Evolutionary conservation across 108 stramenopile genomes (phyloP).

Genomic region (Nannochloropsis gaditana): DNA sequence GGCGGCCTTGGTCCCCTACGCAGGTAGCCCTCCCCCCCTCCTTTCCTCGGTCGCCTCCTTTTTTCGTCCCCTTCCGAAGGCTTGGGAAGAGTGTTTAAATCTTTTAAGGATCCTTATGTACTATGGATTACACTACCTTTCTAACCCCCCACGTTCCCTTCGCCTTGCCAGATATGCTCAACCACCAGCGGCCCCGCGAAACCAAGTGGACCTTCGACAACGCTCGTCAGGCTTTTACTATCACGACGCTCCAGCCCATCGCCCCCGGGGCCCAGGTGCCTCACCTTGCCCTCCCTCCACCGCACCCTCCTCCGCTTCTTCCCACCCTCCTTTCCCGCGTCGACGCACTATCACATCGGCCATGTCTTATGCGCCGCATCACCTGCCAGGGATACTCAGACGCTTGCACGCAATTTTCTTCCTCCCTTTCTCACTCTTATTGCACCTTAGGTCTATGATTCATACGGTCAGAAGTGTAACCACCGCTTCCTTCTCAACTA

Average conservation of each 20-base stretch:
- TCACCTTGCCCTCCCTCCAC: not conserved
- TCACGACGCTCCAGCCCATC: conserved; percentile 65
- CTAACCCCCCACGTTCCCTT: not conserved
- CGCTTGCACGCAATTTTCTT: not conserved
- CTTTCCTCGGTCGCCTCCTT: not conserved
- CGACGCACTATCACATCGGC: no score
- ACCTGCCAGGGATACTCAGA: not conserved
- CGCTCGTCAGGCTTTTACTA: conserved; percentile 86
- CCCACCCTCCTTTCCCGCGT: not conserved
- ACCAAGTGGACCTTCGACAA: conserved; percentile 99
- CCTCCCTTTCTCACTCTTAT: conserved; percentile 31
- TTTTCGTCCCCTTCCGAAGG: not conserved
- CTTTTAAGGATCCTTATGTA: no score
- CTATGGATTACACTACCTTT: not conserved
- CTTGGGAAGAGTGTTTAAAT: no score
- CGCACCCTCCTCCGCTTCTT: not conserved
- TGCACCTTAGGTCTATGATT: conserved; percentile 84
- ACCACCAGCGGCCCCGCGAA: conserved; percentile 93
- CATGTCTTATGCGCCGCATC: no score
- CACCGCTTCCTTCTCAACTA: conserved; percentile 98
- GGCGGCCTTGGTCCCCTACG: conserved; percentile 93
- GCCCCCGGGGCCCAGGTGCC: conserved; percentile 26
- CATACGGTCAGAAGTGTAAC: conserved; percentile 99
- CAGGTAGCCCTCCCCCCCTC: conserved; percentile 33
- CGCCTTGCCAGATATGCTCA: conserved; percentile 78